phyloP scores from a whole-genome alignment of 2,329 filamentous ascomycete genomes.

The Domatiomyces globalis region DNA sequence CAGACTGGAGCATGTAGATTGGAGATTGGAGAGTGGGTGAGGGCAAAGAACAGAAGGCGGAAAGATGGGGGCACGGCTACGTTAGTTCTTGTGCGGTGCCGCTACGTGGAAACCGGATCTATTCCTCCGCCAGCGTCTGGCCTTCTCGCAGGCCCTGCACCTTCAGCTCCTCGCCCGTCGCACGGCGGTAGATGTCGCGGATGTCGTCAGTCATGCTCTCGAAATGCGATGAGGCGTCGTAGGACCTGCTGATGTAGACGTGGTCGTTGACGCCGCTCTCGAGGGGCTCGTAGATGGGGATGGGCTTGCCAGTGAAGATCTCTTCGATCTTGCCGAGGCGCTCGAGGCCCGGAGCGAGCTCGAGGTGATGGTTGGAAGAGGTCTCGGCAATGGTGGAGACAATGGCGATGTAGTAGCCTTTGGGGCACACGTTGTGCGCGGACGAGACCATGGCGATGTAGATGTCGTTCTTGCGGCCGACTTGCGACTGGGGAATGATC shows the following conservation, averaged over 20 bases:
- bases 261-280: slow-evolving; percentile 73
- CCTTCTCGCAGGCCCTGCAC: slow-evolving; percentile 78
- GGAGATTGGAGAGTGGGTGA: too few species aligned
- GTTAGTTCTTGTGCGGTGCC: too few species aligned
- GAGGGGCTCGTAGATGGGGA: slow-evolving; percentile 84
- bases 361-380: slow-evolving; percentile 82
- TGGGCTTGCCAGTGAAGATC: slow-evolving; percentile 87
- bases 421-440: slow-evolving; percentile 94
- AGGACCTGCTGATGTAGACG: slow-evolving; percentile 96
- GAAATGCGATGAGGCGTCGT: slow-evolving; percentile 95
- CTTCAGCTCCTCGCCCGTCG: slow-evolving; percentile 69
- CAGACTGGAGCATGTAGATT: too few species aligned
- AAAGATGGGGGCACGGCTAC: too few species aligned
- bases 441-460: slow-evolving; percentile 94
- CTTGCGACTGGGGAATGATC: slow-evolving; percentile 95
- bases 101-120: not conserved
- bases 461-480: slow-evolving; percentile 93
- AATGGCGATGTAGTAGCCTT: slow-evolving; percentile 97
- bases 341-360: slow-evolving; percentile 83
- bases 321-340: slow-evolving; percentile 88
- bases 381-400: slow-evolving; percentile 95
- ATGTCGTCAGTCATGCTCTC: slow-evolving; percentile 90
- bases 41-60: too few species aligned
- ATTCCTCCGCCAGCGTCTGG: slow-evolving; percentile 26
- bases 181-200: slow-evolving; percentile 77